These are phyloP conservation scores for Epichloe elymi DNA, from an alignment of 2,329 filamentous ascomycete species.

Conservation along the genomic window DNA sequence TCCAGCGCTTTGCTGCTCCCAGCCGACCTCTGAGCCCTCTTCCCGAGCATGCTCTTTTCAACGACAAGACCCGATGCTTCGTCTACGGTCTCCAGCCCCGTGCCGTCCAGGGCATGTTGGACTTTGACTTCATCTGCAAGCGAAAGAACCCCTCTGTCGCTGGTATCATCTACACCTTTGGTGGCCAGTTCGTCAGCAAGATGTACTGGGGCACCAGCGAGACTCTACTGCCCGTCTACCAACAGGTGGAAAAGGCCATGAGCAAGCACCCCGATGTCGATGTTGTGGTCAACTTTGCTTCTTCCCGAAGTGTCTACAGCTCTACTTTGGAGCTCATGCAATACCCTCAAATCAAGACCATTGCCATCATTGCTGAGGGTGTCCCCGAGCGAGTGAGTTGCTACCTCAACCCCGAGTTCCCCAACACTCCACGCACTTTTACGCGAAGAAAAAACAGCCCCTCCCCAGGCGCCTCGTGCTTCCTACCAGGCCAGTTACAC, in stretches of 20 bases:
- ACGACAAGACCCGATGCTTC: conserved; percentile 99
- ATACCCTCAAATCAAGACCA: conserved; percentile 91
- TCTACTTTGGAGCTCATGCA: conserved; percentile 99
- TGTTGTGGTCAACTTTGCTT: conserved; percentile 98
- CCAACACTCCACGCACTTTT: no score
- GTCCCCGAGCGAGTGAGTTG: conserved; percentile 83
- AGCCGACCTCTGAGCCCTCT: conserved; percentile 85
- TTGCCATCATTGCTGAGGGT: conserved; percentile 99
- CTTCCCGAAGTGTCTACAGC: conserved; percentile 94
- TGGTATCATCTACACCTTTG: conserved; percentile 99
- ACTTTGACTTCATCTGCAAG: conserved; percentile 99
- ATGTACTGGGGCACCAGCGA: conserved; percentile 99
- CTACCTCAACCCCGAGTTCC: background rate
- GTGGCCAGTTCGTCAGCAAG: conserved; percentile 99
- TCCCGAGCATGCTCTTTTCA: conserved; percentile 84
- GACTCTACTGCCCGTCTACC: conserved; percentile 96
- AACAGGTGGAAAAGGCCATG: conserved; percentile 82
- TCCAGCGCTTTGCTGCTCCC: conserved; percentile 86
- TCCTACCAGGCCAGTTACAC: no score
- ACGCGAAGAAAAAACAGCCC: no score
- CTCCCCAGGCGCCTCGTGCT: no score
- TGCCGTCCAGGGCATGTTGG: conserved; percentile 85
- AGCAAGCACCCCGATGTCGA: conserved; percentile 96
- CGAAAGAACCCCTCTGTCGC: conserved; percentile 89
- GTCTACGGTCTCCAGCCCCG: conserved; percentile 98